Evolutionary conservation across 257 asterid genomes (phyloP).

Genomic region (Echium plantagineum): DNA sequence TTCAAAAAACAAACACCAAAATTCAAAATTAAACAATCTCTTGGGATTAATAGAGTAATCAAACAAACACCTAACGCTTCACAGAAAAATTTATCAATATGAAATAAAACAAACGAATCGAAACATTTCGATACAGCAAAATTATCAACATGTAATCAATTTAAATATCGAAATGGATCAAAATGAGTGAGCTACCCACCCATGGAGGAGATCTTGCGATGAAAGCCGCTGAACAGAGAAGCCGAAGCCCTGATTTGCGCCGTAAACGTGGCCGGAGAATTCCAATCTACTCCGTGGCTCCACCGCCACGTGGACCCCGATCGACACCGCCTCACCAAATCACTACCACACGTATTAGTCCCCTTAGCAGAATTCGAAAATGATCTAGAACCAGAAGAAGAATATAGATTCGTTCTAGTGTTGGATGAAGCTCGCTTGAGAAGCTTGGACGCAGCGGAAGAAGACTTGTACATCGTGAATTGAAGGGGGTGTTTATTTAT

Average conservation of each 20-base stretch:
- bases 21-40: too few species aligned
- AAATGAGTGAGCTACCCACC: conserved; percentile 39
- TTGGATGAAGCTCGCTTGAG: conserved; percentile 37
- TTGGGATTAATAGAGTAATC: too few species aligned
- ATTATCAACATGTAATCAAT: too few species aligned
- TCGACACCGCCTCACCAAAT: conserved; percentile 1
- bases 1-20: too few species aligned
- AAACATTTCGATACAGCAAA: too few species aligned
- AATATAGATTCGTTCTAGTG: too few species aligned
- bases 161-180: too few species aligned
- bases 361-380: conserved; percentile 3
- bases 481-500: neutral
- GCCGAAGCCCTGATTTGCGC: conserved; percentile 51
- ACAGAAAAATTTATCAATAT: too few species aligned
- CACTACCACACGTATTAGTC: neutral
- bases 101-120: too few species aligned
- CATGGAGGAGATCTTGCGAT: conserved; percentile 79
- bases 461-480: conserved; percentile 44
- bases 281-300: conserved; percentile 93
- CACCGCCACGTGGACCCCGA: conserved; percentile 24
- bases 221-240: conserved; percentile 23
- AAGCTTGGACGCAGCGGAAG: conserved; percentile 43
- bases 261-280: conserved; percentile 30
- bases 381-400: conserved; percentile 15
- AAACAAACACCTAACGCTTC: too few species aligned